Base-by-base conservation (phyloP, 2,329 filamentous ascomycete species). In the Lasiodiplodia hormozganensis region DNA sequence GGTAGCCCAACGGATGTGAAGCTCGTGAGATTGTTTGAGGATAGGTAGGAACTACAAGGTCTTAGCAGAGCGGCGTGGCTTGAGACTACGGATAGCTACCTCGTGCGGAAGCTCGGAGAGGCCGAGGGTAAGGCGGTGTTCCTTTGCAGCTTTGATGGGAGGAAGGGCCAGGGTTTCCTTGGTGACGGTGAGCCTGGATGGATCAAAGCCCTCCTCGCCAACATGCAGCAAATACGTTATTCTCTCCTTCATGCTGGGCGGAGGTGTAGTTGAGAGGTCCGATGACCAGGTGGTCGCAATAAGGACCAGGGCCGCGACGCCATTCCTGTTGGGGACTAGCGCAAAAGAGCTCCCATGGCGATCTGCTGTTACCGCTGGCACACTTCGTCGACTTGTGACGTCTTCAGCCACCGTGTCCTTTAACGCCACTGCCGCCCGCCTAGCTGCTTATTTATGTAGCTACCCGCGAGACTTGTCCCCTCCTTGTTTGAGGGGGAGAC, bases 1-100 rank as follows among this genome's bases (percentile, higher is more conserved):
- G 16, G 89, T 87, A n/a, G 87, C 85, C 92, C 94, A 97, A 76
- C 91, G 88, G 69, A 97, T 82, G 78, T 95, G 91, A 52, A 97
- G 81, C 77, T 93, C 89, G 73, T 90, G 87, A 71, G 87, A 88
- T 73, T 87, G 83, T 66, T 85, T 83, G 31, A 97, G 82, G 16
- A 91, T 80, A 31, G 85, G 79, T 69, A 85, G 85, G 18, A 96
- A 78, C 87, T 89, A 74, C 57, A 12, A 3, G 12, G 7, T 21
- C 31, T 74, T 43, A 73, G 69, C 21, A 38, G 12, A 8, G 23
- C 18, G 12, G 3, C 4, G 67, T 36, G 2, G 14, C 1, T 21
- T 7, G 64, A 14, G 31, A 54, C 40, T 34, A 31, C 25, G 68
- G 21, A 34, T 51, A 65, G 67, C 43, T 80, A 89, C 86, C 78